Evolutionary conservation across 257 asterid genomes (phyloP).

Genomic region (Nemophila menziesii): DNA sequence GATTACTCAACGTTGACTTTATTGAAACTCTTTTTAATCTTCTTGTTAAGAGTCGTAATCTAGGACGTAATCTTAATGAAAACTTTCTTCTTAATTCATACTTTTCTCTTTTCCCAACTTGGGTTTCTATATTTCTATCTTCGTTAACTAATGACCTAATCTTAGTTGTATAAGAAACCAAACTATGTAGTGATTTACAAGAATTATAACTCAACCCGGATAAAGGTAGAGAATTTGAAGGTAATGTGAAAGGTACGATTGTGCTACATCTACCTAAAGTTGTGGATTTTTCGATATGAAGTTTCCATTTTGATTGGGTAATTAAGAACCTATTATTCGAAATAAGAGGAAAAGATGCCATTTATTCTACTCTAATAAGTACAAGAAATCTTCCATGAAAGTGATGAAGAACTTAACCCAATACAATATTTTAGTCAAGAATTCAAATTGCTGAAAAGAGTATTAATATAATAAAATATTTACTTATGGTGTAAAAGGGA

Average conservation of each 20-base stretch:
- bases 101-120: conserved; percentile 27
- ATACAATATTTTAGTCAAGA: not conserved
- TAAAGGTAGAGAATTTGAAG: conserved; percentile 20
- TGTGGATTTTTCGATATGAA: conserved; percentile 23
- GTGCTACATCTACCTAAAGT: conserved; percentile 13
- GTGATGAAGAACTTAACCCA: not conserved
- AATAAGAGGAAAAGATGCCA: conserved; percentile 66
- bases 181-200: conserved; percentile 25
- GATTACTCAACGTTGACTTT: conserved; percentile 33
- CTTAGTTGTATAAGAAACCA: conserved; percentile 27
- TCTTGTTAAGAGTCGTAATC: conserved; percentile 40
- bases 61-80: conserved; percentile 54
- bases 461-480: too few species aligned
- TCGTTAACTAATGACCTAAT: conserved; percentile 32
- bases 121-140: conserved; percentile 27
- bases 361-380: conserved; percentile 18
- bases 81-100: conserved; percentile 32
- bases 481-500: not conserved
- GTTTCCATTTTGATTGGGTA: conserved; percentile 32
- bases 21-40: conserved; percentile 44
- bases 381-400: conserved; percentile 7
- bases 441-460: not conserved
- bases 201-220: conserved; percentile 22
- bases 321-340: conserved; percentile 38
- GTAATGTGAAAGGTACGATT: too few species aligned